Conservation (phyloP, 2,329 filamentous ascomycete species). For the Pseudopyricularia javanii region DNA sequence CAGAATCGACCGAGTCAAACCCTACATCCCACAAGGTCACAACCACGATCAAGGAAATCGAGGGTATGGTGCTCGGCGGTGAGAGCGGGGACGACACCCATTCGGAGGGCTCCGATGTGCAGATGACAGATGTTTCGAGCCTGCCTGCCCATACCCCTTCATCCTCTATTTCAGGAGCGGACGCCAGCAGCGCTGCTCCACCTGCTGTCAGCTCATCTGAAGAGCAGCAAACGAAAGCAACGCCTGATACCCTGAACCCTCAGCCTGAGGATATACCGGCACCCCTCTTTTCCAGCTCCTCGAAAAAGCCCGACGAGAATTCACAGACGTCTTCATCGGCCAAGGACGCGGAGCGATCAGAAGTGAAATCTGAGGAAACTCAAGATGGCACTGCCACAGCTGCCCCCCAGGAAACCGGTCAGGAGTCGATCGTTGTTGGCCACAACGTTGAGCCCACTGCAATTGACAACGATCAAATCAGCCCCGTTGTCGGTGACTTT, state of each 20-base stretch:
- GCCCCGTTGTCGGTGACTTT: constrained; percentile 83
- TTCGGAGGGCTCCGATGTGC: not conserved
- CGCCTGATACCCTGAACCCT: constrained; percentile 1
- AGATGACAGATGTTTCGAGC: not conserved
- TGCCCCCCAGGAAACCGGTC: constrained; percentile 9
- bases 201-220: not conserved
- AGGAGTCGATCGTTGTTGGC: constrained; percentile 15
- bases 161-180: not conserved
- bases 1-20: not conserved
- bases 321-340: not conserved
- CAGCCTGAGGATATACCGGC: constrained; percentile 49
- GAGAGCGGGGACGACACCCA: constrained; percentile 1
- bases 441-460: constrained; percentile 11
- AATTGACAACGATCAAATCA: constrained; percentile 13
- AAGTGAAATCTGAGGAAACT: not conserved
- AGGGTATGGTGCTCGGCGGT: not conserved
- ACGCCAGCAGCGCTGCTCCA: not conserved
- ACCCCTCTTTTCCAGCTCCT: constrained; percentile 36
- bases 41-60: constrained; percentile 2
- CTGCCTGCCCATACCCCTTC: not conserved
- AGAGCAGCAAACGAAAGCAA: not conserved
- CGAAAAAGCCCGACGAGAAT: not conserved
- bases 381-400: constrained; percentile 2
- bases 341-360: not conserved
- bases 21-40: constrained; percentile 1